Conservation (phyloP, 257 asterid genomes). For the Solanum medicagineum region DNA sequence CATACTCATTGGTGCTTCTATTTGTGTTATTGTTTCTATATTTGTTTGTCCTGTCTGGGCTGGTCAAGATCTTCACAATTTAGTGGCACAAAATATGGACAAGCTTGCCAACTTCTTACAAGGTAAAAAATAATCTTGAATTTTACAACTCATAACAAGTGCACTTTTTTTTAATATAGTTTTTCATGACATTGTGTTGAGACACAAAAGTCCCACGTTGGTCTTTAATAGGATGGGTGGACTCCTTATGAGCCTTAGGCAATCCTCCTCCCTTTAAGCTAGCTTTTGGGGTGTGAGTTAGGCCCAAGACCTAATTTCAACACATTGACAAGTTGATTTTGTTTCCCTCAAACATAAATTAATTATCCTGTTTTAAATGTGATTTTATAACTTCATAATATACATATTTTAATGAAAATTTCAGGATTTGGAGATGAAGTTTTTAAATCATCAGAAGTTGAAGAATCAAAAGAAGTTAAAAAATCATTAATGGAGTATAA, state of each 20-base stretch:
- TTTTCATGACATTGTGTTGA: too few relatives aligned
- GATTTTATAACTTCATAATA: neutral
- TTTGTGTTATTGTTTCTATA: slow-evolving; percentile 45
- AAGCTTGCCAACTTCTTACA: slow-evolving; percentile 47
- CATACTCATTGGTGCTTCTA: slow-evolving; percentile 44
- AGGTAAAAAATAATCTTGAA: slow-evolving; percentile 16
- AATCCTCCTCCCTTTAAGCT: too few relatives aligned
- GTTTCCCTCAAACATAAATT: neutral
- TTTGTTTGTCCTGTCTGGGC: slow-evolving; percentile 68
- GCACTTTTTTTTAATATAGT: too few relatives aligned
- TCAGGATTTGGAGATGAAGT: slow-evolving; percentile 43
- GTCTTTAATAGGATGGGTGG: too few relatives aligned
- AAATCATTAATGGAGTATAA: slow-evolving; percentile 18
- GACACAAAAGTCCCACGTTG: too few relatives aligned
- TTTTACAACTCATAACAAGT: neutral
- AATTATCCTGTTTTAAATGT: neutral
- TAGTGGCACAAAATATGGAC: slow-evolving; percentile 36
- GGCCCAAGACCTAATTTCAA: too few relatives aligned
- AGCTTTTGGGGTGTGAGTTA: too few relatives aligned
- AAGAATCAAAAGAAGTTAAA: slow-evolving; percentile 2
- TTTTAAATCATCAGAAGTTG: slow-evolving; percentile 11
- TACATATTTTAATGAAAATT: neutral
- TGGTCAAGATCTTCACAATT: slow-evolving; percentile 66
- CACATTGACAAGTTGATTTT: neutral
- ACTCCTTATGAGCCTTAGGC: too few relatives aligned